Conservation (phyloP, 768 basidiomycete genomes). For the Boletus rufocinnamomeus region DNA sequence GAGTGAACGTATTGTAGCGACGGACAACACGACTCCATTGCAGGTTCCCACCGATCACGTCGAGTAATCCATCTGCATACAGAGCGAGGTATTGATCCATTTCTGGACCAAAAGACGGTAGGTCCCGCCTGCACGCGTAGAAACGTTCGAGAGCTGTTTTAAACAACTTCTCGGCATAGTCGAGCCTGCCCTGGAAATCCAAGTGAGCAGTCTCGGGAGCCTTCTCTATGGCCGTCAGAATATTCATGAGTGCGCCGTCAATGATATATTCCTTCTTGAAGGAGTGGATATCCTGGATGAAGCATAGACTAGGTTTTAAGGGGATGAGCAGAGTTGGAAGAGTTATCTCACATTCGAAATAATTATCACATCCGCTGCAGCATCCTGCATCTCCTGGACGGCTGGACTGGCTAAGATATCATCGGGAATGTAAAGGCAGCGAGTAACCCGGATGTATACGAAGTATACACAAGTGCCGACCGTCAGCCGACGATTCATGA, state of each 20-base stretch:
- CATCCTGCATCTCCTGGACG: slow-evolving; percentile 15
- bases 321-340: not conserved
- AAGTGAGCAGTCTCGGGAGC: slow-evolving; percentile 11
- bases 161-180: slow-evolving; percentile 12
- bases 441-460: not conserved
- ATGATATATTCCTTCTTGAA: slow-evolving; percentile 20
- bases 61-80: slow-evolving; percentile 14
- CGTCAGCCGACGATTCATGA: slow-evolving; percentile 12
- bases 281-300: slow-evolving; percentile 16
- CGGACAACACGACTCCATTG: slow-evolving; percentile 15
- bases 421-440: slow-evolving; percentile 9
- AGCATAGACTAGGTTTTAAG: not conserved
- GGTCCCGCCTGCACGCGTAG: not conserved
- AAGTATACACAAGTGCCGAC: not conserved
- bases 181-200: slow-evolving; percentile 15
- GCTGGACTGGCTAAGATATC: slow-evolving; percentile 8
- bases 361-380: slow-evolving; percentile 5
- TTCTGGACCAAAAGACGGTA: slow-evolving; percentile 13
- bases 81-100: slow-evolving; percentile 9
- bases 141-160: slow-evolving; percentile 6
- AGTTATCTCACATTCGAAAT: slow-evolving; percentile 16
- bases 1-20: slow-evolving; percentile 17
- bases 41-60: slow-evolving; percentile 12
- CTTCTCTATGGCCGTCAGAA: slow-evolving; percentile 14
- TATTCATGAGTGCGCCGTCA: slow-evolving; percentile 12